A percentile compares a stretch with the other conserved stretches of the same genome.
These are phyloP conservation scores for Euphorbia peplus DNA, from an alignment of 345 rosid genomes.

Conservation along the genomic window DNA sequence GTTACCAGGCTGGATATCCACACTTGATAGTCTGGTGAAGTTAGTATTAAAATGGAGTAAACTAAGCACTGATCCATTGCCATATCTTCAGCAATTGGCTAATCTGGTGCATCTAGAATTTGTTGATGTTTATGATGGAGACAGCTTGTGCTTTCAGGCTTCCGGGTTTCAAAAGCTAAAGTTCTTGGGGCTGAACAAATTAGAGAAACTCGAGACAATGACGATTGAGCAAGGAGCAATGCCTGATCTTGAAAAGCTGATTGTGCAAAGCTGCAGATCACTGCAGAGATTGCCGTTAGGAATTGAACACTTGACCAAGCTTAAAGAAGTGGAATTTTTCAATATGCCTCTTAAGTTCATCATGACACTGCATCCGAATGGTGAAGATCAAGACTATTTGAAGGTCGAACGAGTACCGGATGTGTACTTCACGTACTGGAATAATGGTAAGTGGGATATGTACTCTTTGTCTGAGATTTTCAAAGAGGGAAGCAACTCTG, in stretches of 20 bases:
- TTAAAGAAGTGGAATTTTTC: conserved; percentile 19
- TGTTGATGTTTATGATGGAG: conserved; percentile 18
- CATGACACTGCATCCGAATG: conserved; percentile 7
- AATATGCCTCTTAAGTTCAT: conserved; percentile 21
- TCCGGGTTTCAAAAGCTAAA: conserved; percentile 23
- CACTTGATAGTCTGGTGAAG: conserved; percentile 21
- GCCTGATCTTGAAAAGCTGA: conserved; percentile 30
- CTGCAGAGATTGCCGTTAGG: conserved; percentile 25
- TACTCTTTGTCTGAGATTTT: conserved; percentile 5
- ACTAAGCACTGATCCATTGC: conserved; percentile 20
- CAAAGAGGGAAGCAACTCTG: neutral
- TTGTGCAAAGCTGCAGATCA: conserved; percentile 15
- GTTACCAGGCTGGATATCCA: conserved; percentile 30
- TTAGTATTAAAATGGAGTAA: conserved; percentile 17
- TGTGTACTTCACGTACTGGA: conserved; percentile 11
- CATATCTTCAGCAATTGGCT: conserved; percentile 21
- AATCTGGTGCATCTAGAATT: conserved; percentile 25
- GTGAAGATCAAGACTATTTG: conserved; percentile 6
- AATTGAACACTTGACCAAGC: conserved; percentile 12
- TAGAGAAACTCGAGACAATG: conserved; percentile 11
- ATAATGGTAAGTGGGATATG: conserved; percentile 7
- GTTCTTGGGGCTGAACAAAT: conserved; percentile 18
- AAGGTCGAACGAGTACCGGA: conserved; percentile 6
- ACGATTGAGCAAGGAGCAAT: conserved; percentile 22
- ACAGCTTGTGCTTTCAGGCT: conserved; percentile 14